Evolutionary conservation across 805 yeast species (phyloP), one percentile per base, ranked within the genome.

Genomic region (Starmerella sp.): DNA sequence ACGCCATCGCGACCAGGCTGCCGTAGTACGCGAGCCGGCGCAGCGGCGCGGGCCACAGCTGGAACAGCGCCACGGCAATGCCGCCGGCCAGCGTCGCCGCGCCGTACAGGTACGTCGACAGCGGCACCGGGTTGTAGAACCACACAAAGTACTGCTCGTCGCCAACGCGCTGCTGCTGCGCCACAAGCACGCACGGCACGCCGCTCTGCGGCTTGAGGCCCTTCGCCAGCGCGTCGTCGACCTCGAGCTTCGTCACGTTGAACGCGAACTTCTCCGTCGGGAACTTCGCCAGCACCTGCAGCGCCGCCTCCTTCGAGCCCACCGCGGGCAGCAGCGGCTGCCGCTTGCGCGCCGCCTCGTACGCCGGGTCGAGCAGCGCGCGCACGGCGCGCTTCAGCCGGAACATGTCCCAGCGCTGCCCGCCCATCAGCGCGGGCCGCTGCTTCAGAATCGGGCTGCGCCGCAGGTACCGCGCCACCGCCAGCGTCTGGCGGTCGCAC

Each of bases 31-130:
- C 96, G 44, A 93, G 95, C 54, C 77, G 76, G 67, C 95, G 83
- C 93, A 93, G 82, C 70, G 83, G 80, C 38, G 74, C 65, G 31
- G 98, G 98, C 98, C 98, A 93, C 65, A 93, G 76, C 59, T 97
- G 98, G 82, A 88, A 93, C 65, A 85, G 73, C 37, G 86, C 80
- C 34, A 83, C 52, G 6, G 77, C 79, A 22, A 91, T 70, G 31
- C 84, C 82, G 60, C 85, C 75, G 3, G 82, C 76, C 7, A 86
- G 83, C n/a, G 58, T 30, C 22, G 59, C 61, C 15, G 31, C 57
- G n/a, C 57, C 62, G 62, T 81, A 81, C 37, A 79, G 57, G 30
- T 79, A 73, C 56, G 85, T 79, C 60, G 68, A 78, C 50, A 89
- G 83, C 62, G 81, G 84, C 31, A 85, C 81, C 50, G 85, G 84